Conservation (phyloP, 768 basidiomycete species). For the Mycena indigotica region DNA sequence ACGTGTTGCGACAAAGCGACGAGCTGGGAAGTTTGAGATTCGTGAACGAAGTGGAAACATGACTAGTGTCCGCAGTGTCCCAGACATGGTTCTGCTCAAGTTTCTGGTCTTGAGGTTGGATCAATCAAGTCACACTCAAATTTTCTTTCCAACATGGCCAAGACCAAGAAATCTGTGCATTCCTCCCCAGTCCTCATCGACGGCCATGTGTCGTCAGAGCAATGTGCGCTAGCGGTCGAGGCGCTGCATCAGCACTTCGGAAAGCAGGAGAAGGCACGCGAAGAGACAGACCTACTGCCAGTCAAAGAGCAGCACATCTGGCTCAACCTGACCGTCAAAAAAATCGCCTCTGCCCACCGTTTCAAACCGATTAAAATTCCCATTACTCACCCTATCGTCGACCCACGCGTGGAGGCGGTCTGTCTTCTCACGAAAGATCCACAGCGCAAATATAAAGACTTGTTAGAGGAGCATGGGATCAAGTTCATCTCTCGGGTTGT, state of each 20-base stretch:
- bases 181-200: constrained; percentile 58
- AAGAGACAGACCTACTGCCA: constrained; percentile 74
- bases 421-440: constrained; percentile 96
- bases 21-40: neutral
- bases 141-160: too few relatives aligned
- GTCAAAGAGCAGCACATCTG: constrained; percentile 85
- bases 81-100: too few relatives aligned
- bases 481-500: constrained; percentile 77
- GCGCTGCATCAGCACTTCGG: constrained; percentile 74
- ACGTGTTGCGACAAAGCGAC: neutral
- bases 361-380: constrained; percentile 84
- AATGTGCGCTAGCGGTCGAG: constrained; percentile 77
- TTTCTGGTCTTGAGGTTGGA: too few relatives aligned
- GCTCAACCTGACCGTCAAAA: constrained; percentile 87
- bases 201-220: constrained; percentile 64
- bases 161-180: too few relatives aligned
- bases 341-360: constrained; percentile 70
- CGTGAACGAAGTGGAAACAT: neutral
- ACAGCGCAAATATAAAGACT: constrained; percentile 55
- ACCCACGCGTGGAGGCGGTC: constrained; percentile 77
- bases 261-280: constrained; percentile 63
- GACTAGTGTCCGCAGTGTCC: neutral
- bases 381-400: constrained; percentile 78
- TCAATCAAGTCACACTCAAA: too few relatives aligned
- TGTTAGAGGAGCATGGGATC: constrained; percentile 2